These are phyloP conservation scores for Begonia loranthoides DNA, from an alignment of 306 rosid genomes.

Conservation along the genomic window DNA sequence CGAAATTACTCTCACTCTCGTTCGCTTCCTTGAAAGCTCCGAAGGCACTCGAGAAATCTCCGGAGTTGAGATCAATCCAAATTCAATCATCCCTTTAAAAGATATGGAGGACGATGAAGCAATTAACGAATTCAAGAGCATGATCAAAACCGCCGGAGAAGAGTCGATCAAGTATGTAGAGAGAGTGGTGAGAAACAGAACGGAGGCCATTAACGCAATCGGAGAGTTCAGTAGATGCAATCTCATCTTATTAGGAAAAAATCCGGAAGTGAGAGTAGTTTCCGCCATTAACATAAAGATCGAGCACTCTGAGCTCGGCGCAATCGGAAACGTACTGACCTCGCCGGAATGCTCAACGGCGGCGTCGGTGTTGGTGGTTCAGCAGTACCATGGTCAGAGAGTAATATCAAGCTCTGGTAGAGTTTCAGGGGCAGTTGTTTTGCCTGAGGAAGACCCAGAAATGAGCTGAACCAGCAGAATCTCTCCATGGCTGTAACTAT, in stretches of 20 bases:
- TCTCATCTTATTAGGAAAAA: conserved; percentile 41
- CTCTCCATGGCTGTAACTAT: no score
- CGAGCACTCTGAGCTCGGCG: conserved; percentile 48
- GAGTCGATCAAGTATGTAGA: no score
- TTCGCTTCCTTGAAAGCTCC: no score
- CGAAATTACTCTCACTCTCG: no score
- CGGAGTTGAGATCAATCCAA: conserved; percentile 14
- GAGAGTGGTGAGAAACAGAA: no score
- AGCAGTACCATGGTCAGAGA: conserved; percentile 34
- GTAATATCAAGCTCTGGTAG: no score
- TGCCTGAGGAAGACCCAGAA: conserved; percentile 15
- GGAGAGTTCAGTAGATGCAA: conserved; percentile 20
- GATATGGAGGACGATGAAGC: neutral
- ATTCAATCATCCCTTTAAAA: no score
- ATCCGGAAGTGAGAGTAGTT: conserved; percentile 26
- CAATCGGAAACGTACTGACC: conserved; percentile 32
- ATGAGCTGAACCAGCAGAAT: no score
- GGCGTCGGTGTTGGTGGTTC: conserved; percentile 51
- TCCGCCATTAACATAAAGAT: conserved; percentile 10
- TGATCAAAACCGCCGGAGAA: conserved; percentile 7
- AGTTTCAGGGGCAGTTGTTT: conserved; percentile 4
- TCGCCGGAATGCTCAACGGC: conserved; percentile 22
- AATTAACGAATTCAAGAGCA: conserved; percentile 17
- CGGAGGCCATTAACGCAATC: conserved; percentile 17
- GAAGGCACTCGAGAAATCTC: no score